Evolutionary conservation across 176 grass and related monocot species (phyloP).

Genomic region (Canna indica): DNA sequence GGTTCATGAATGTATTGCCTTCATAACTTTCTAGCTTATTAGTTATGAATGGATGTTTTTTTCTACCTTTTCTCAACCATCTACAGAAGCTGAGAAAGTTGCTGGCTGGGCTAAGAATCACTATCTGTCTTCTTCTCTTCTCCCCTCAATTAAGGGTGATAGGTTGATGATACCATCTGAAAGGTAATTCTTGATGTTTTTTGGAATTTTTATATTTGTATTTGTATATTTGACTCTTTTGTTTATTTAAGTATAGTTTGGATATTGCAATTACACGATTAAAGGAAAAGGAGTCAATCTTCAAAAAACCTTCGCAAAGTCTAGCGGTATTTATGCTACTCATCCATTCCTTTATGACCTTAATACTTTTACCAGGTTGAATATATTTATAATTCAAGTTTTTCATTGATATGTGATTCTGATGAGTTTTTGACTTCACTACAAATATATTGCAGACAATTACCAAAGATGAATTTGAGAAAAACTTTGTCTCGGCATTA

Average conservation of each 20-base stretch:
- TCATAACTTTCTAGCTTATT: background rate
- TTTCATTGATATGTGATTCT: background rate
- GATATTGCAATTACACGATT: conserved; percentile 70
- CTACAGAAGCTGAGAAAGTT: conserved; percentile 71
- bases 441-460: conserved; percentile 45
- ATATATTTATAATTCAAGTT: background rate
- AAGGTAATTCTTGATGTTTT: conserved; percentile 45
- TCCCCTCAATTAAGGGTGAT: conserved; percentile 50
- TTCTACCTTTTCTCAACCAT: conserved; percentile 11
- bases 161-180: conserved; percentile 67
- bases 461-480: conserved; percentile 87
- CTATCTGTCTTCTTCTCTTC: conserved; percentile 57
- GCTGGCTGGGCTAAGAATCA: conserved; percentile 84
- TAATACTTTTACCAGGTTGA: background rate
- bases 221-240: background rate
- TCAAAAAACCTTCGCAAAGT: conserved; percentile 65
- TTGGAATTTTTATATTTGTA: conserved; percentile 25
- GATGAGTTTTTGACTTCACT: background rate
- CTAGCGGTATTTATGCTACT: conserved; percentile 43
- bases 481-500: conserved; percentile 78
- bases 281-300: conserved; percentile 56
- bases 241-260: conserved; percentile 32
- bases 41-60: background rate
- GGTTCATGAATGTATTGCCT: background rate
- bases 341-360: background rate